Base-by-base conservation (phyloP, 2,329 filamentous ascomycete genomes). In the Penicillium aurantiogriseum region DNA sequence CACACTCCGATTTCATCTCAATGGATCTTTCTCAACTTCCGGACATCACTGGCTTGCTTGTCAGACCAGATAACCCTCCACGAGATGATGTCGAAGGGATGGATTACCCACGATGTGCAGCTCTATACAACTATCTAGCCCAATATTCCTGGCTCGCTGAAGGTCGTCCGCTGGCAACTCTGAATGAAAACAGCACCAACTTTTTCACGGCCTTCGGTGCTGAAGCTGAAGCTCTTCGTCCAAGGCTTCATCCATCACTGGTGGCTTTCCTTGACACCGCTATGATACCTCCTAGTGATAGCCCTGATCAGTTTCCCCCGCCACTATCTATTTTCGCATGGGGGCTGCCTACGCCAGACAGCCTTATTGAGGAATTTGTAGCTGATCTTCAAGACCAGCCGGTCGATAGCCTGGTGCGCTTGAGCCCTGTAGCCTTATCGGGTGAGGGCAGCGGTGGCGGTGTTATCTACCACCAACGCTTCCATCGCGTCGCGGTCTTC, bases 71-170 rank as follows among this genome's bases (percentile, higher is more conserved):
- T 52, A 69, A 69, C 53, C 66, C 69, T 53, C 53, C 67, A 51
- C 58, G 66, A 42, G 57, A 60, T 44, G 62, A 68, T 60, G 38
- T 67, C 13, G 49, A 58, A 46, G 62, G 63, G 3, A 62, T 72
- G 57, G 68, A 71, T 47, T 54, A 69, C 57, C 36, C 21, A 51
- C 65, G 70, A 67, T 72, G 71, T 58, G 68, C 61, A 19, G 64
- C 65, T 59, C 66, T 73, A 29, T 67, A 74, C 54, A 71, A 74
- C 39, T 69, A 71, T 43, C 63, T 74, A 44, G 59, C 69, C 7
- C 59, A 68, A 46, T 67, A 71, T 50, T 54, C 64, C 54, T 67
- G 64, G 61, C 43, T 62, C 39, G 62, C 67, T 35, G 65, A 70
- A 58, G 65, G 67, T 9, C 62, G 60, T 27, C 38, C 48, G 13